Evolutionary conservation across 129 eudicot genomes (phyloP).

Genomic region (Helianthus annuus): HanXRQr2.0-SUNRISE NC_035442.2:156412637-156413136

Average conservation of each 20-base stretch:
- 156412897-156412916: slow-evolving; percentile 18
- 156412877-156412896: slow-evolving; percentile 19
- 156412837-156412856: neutral
- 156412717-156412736: neutral
- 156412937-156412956: slow-evolving; percentile 59
- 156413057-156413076: slow-evolving; percentile 53
- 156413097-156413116: slow-evolving; percentile 17
- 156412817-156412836: neutral
- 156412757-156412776: too few relatives aligned
- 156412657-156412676: neutral
- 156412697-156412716: neutral
- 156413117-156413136: slow-evolving; percentile 34
- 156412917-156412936: slow-evolving; percentile 31
- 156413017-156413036: slow-evolving; percentile 40
- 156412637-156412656: neutral
- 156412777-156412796: neutral
- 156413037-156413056: slow-evolving; percentile 36
- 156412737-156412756: too few relatives aligned
- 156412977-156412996: slow-evolving; percentile 24
- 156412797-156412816: neutral
- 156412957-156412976: slow-evolving; percentile 36
- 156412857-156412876: neutral
- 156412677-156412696: neutral
- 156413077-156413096: slow-evolving; percentile 46
- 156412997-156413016: slow-evolving; percentile 53